Conservation (phyloP, 2,329 filamentous ascomycete species). For the Aspergillaceae sp. region DNA sequence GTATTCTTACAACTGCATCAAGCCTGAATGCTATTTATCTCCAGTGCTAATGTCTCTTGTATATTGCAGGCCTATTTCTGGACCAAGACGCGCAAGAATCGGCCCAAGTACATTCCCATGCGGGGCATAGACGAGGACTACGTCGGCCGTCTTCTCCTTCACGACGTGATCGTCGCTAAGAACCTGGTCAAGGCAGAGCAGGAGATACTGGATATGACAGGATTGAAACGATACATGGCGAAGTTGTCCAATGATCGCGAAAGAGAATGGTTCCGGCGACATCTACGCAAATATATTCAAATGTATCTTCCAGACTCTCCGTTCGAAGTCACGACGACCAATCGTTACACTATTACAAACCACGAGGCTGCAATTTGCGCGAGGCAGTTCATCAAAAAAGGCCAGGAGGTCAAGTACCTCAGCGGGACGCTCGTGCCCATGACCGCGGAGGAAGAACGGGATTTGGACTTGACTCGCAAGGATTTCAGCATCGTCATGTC, state of each 20-base stretch:
- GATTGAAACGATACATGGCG: slow-evolving; percentile 62
- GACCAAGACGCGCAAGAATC: slow-evolving; percentile 92
- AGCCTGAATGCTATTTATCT: neutral
- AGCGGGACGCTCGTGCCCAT: slow-evolving; percentile 87
- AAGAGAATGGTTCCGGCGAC: slow-evolving; percentile 74
- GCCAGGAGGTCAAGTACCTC: slow-evolving; percentile 83
- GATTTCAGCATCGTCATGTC: slow-evolving; percentile 98
- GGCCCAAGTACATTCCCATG: slow-evolving; percentile 73
- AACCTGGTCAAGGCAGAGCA: slow-evolving; percentile 62
- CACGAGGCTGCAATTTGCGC: slow-evolving; percentile 85
- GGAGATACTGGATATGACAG: slow-evolving; percentile 62
- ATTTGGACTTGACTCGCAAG: slow-evolving; percentile 70
- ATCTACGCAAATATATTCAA: slow-evolving; percentile 81
- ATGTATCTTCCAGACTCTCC: slow-evolving; percentile 91
- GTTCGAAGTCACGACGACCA: slow-evolving; percentile 88
- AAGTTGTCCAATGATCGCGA: slow-evolving; percentile 66
- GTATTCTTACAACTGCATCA: slow-evolving; percentile 26
- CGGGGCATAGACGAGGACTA: slow-evolving; percentile 65
- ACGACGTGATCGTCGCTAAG: slow-evolving; percentile 64
- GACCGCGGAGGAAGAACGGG: slow-evolving; percentile 80
- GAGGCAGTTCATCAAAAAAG: slow-evolving; percentile 65
- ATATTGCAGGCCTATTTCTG: slow-evolving; percentile 75
- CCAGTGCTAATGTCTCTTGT: slow-evolving; percentile 12
- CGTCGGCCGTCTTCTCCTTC: slow-evolving; percentile 51
- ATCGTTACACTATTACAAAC: slow-evolving; percentile 84